Base-by-base conservation (phyloP, 2,329 filamentous ascomycete species). In the Fusarium tjaetaba region DNA sequence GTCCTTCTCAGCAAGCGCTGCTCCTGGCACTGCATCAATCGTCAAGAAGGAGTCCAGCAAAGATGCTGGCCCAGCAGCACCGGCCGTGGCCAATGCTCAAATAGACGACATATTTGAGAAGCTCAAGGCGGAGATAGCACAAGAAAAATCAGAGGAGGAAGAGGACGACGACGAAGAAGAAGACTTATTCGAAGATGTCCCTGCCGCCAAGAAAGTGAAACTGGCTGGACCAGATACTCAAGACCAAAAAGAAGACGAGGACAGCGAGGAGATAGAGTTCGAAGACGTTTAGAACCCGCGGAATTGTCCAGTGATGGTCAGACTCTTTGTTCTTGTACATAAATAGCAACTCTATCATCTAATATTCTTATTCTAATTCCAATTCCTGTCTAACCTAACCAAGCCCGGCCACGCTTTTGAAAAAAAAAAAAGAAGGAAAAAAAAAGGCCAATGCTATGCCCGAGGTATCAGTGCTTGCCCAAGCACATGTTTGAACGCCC, bases 51-150 rank as follows among this genome's bases (percentile, higher is more conserved):
- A 86, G 34, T 83, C 85, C 32, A 81, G 80, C 46, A 88, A 89
- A 79, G 86, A 87, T 51, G 81, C 83, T 11, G 79, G 81, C 26
- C 76, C 74, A 41, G 82, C 81, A 66, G 68, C 82, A 38, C 80
- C 85, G 32, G 84, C 85, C 64, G 88, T 86, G 30, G 86, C 90
- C 68, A 85, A 87, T 36, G 85, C 88, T 46, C 86, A 88, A 65
- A 88, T 94, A 70, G 91, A 92, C 63, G 89, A 90, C 61, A 90
- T 93, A 64, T 94, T 93, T 79, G 88, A 88, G 42, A 88, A 88
- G 66, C 85, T 94, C 24, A 91, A 90, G 75, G 88, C 86, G 10
- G 89, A 91, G 70, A 88, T 92, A 80, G 85, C 80, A 65, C 38
- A 61, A 55, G 63, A 16, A 74, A 80, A 46, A 77, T 81, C 80